Base-by-base conservation (phyloP, 176 grass and related monocot genomes). In the Elymus sibiricus region DNA sequence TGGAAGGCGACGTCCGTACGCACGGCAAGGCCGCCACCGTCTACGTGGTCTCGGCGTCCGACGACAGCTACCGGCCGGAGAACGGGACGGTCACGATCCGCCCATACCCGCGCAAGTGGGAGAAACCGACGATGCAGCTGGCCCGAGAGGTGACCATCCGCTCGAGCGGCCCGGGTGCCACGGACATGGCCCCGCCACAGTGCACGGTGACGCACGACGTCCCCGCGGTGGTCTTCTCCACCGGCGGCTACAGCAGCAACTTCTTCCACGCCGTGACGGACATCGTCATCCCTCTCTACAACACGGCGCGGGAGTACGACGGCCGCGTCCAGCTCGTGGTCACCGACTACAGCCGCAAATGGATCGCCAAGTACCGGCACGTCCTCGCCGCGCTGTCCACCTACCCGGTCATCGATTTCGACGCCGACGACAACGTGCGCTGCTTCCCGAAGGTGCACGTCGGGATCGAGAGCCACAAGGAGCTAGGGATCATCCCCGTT, bases 231-330 rank as follows among this genome's bases (percentile, higher is more conserved):
- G 70, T 92, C 76, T 97, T 97, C 80, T 92, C 92, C 34, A 87
- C 88, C 21, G 85, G 77, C 0, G 92, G 90, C 46, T 94, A 78
- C 77, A 56, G 89, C 9, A 51, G 14, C 1, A 97, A 97, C 79
- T 79, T 79, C 77, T 97, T 93, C 87, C 94, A 94, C 34, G 72
- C 80, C 65, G 84, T 94, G 74, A 90, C 61, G 74, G 94, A 97
- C 79, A 74, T 97, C 11, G 11, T 97, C 64, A 37, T 97, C 29
- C 94, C 94, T 0, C 86, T 97, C 43, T 97, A 90, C 80, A 70
- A 78, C 43, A 97, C 90, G 2, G 34, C 90, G 0, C 79, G 55
- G 9, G 83, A 90, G 70, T 94, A 85, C 86, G 44, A 64, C 2
- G 66, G 90, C 31, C 70, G 24, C 40, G 92, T 94, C 11, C 86